phyloP scores from a whole-genome alignment of 2,329 filamentous ascomycete genomes.

The Lasiodiplodia sp. region DNA sequence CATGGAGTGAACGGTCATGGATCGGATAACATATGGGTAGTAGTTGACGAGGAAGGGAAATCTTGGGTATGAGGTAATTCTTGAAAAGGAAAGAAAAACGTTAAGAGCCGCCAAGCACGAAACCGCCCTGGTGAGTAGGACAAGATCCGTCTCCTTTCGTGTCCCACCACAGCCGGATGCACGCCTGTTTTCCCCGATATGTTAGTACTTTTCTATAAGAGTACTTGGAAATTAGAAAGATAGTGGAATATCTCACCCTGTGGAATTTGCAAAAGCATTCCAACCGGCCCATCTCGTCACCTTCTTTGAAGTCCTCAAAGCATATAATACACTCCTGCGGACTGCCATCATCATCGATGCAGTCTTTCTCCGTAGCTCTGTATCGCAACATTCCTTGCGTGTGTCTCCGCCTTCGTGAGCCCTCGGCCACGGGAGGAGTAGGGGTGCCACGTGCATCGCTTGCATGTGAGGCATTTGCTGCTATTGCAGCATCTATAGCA shows the following conservation, averaged over 20 bases:
- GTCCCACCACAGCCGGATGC: conserved; percentile 68
- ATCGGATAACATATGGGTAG: not conserved
- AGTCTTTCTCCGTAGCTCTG: conserved; percentile 69
- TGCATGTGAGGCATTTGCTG: conserved; percentile 1
- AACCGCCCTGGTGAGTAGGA: conserved; percentile 63
- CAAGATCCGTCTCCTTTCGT: conserved; percentile 63
- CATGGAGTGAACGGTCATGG: not conserved
- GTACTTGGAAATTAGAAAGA: conserved; percentile 19
- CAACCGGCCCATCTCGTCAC: conserved; percentile 65
- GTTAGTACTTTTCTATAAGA: not conserved
- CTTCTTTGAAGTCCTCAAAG: conserved; percentile 69
- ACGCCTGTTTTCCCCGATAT: conserved; percentile 44
- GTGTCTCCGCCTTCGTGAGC: conserved; percentile 18
- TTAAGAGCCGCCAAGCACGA: conserved; percentile 9
- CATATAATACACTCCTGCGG: conserved; percentile 69
- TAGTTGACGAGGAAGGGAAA: not conserved
- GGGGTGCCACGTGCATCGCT: not conserved
- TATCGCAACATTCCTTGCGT: conserved; percentile 57
- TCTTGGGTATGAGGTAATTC: not conserved
- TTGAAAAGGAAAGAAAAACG: not conserved
- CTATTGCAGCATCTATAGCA: conserved; percentile 8
- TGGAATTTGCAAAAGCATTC: conserved; percentile 72
- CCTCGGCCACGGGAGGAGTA: conserved; percentile 12
- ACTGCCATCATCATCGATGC: conserved; percentile 60
- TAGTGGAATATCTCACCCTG: conserved; percentile 46